Evolutionary conservation across 352 stramenopile species (phyloP), one percentile per base, ranked within the genome.

Genomic region (Peronosclerospora sorghi): DNA sequence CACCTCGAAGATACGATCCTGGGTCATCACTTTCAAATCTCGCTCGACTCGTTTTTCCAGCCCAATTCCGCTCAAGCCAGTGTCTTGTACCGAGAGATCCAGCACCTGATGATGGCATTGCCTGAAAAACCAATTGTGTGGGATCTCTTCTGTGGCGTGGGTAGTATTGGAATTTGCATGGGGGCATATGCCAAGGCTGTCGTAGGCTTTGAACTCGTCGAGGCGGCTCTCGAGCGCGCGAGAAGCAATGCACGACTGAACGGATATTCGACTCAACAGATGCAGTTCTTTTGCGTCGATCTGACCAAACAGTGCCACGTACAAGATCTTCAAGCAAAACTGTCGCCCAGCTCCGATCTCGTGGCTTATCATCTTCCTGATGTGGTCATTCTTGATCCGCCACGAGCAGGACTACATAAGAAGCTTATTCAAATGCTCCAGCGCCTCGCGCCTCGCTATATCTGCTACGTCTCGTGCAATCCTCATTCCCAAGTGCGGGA

Each of bases 391-490:
- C 69, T 89, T 9, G 77, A 89, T 35, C 77, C 77, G 5, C 77
- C 77, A 6, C 73, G 77, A 15, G 69, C 69, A 17, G 77, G 77
- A 4, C 50, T 89, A 19, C 71, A 83, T 54, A 68, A 64, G 30
- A 83, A 83, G 28, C 72, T 89, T 1, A 61, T 84, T 34, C 54
- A 65, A 24, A 62, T 81, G 24, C 54, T 89, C 6, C 61, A 56
- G 10, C 60, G 55, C 0, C 49, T 89, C 5, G 55, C 48, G 0
- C 67, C 72, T 4, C 24, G 36, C 1, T 51, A 70, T 20, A 77
- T 89, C 35, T 79, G 75, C 51, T 89, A 89, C 46, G 73, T 89
- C 13, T 89, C 77, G 30, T 89, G 77, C 51, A 89, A 89, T 35
- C 70, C 68, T 0, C 45, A 71, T 20, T 83, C 68, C 0, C 77